Percentiles rank a stretch among this genome's conserved stretches.
These are phyloP conservation scores for Combretum micranthum DNA, from an alignment of 345 rosid species.

Conservation along the genomic window DNA sequence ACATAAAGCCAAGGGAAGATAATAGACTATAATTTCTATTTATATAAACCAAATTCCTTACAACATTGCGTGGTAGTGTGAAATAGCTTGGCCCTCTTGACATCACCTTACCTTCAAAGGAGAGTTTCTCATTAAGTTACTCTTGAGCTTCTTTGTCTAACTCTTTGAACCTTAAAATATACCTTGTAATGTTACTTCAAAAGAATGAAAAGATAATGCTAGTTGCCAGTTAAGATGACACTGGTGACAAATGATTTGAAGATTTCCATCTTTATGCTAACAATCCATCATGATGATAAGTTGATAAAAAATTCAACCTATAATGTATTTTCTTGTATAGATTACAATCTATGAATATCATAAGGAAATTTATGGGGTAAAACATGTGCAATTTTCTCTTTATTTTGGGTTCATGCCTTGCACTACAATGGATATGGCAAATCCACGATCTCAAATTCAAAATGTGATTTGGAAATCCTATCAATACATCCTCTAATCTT, in stretches of 20 bases:
- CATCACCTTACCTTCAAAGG: no score
- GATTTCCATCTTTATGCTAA: not conserved
- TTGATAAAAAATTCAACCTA: constrained; percentile 4
- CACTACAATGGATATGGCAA: not conserved
- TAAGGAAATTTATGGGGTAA: not conserved
- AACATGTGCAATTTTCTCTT: not conserved
- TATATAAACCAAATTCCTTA: not conserved
- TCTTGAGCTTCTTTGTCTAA: no score
- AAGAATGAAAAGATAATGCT: no score
- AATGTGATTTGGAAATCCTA: not conserved
- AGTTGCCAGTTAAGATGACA: not conserved
- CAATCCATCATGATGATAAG: constrained; percentile 9
- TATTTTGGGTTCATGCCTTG: not conserved
- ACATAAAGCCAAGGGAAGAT: constrained; percentile 7
- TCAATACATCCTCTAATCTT: not conserved
- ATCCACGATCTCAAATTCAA: constrained; percentile 1
- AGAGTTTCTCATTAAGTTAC: no score
- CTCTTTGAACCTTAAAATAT: no score
- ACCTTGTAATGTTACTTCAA: no score
- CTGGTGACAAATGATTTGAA: not conserved
- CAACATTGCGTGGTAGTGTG: no score
- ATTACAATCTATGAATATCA: no score
- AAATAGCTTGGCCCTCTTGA: no score
- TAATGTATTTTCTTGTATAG: constrained; percentile 3
- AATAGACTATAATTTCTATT: not conserved